Evolutionary conservation across 2,329 filamentous ascomycete species (phyloP), one percentile per base, ranked within the genome.

Genomic region (Raffaelea ambrosiae): DNA sequence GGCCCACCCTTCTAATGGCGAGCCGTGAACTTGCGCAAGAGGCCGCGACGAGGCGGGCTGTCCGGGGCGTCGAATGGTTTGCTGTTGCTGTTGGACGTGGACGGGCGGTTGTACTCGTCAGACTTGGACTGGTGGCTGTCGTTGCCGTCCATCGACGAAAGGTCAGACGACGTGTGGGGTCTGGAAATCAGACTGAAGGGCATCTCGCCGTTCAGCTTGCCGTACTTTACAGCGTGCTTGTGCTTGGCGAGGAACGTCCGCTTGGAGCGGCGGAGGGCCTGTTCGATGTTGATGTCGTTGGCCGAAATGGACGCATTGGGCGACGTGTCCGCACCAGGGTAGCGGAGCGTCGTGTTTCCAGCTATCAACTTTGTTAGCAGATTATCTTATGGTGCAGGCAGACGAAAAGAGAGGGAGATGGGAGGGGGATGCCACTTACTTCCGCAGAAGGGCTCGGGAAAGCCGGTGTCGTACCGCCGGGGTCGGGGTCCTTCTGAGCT

Each of bases 301-400:
- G 74, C 70, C 36, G 71, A 71, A 50, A 84, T 77, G 56, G 66
- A 72, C 40, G 78, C 79, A 51, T 77, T 70, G 43, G 72, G 71
- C 14, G 71, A 74, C 7, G 76, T 68, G 54, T 81, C 71, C 49
- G 80, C 80, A 18, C 81, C 77, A 20, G 80, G 80, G 51, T 83
- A 79, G 19, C 75, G 76, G 16, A 78, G 66, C 3, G 78, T 80
- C 14, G 80, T 84, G 55, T 81, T 83, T 52, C 72, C 68, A 41
- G 61, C 73, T 73, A 29, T 13, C 7, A 14, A 36, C 7, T 5
- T 4, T 18, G 43, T 46, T 40, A 49, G 26, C 14, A 36, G 20
- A 40, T 48, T 33, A 40, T 29, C 13, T 29, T 13, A 40, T 23
- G 33, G 14, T n/a, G n/a, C 9, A 36, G 20, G 9, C 5, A 35